Evolutionary conservation across 768 basidiomycete genomes (phyloP).

Genomic region (Lentinula aciculospora): DNA sequence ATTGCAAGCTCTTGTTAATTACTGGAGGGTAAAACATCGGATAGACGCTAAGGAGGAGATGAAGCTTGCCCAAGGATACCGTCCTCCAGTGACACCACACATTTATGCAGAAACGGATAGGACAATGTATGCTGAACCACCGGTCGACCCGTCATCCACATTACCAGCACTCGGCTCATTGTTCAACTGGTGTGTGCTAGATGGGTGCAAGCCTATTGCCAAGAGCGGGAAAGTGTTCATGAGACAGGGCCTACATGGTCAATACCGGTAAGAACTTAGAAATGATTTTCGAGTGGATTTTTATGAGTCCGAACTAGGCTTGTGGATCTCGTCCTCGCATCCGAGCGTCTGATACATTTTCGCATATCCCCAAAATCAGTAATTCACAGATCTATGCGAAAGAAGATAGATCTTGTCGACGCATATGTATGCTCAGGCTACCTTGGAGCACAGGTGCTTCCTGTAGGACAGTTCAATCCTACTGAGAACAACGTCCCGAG

Average conservation of each 20-base stretch:
- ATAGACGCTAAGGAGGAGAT: conserved; percentile 77
- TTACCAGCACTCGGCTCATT: conserved; percentile 55
- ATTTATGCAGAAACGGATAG: conserved; percentile 35
- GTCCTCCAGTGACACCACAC: conserved; percentile 56
- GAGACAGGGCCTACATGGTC: conserved; percentile 63
- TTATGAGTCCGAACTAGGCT: conserved; percentile 32
- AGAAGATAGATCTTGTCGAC: conserved; percentile 54
- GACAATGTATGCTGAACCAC: conserved; percentile 43
- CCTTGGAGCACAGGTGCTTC: conserved; percentile 63
- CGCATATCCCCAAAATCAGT: conserved; percentile 52
- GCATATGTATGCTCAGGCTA: conserved; percentile 87
- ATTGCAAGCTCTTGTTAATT: conserved; percentile 61
- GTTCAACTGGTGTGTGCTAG: conserved; percentile 86
- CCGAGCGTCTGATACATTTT: conserved; percentile 72
- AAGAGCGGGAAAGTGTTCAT: conserved; percentile 71
- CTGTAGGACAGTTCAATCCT: conserved; percentile 56
- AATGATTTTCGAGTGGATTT: neutral
- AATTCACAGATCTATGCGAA: conserved; percentile 50
- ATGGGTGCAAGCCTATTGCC: conserved; percentile 71
- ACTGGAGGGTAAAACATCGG: conserved; percentile 77
- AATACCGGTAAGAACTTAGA: conserved; percentile 83
- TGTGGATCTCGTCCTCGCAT: conserved; percentile 67
- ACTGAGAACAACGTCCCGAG: conserved; percentile 50
- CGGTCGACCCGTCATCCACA: conserved; percentile 45
- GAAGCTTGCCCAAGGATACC: conserved; percentile 60